Conservation (phyloP, 129 eudicot genomes). For the Flaveria trinervia region DNA sequence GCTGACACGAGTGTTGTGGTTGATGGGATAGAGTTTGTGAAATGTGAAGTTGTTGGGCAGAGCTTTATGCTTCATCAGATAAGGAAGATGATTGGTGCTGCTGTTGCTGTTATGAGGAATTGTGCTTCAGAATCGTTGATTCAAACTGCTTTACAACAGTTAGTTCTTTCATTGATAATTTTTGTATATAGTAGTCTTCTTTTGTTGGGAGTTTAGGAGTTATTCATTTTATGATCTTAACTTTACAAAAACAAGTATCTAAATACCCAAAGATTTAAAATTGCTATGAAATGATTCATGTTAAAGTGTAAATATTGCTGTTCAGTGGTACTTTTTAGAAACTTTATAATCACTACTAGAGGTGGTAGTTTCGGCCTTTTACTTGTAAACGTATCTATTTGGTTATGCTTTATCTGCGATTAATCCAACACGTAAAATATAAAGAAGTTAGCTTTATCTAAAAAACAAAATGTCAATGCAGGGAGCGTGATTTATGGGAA, state of each 20-base stretch:
- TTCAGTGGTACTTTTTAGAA: not conserved
- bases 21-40: conserved; percentile 84
- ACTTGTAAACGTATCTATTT: not conserved
- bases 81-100: conserved; percentile 87
- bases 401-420: not conserved
- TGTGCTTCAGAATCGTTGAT: conserved; percentile 73
- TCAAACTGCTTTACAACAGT: conserved; percentile 63
- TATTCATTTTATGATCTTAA: not conserved
- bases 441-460: not conserved
- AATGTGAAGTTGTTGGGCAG: conserved; percentile 91
- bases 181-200: not conserved
- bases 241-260: not conserved
- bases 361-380: too few relatives aligned
- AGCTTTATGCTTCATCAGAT: conserved; percentile 99
- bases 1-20: conserved; percentile 58
- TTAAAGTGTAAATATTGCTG: not conserved
- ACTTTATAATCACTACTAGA: not conserved
- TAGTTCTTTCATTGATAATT: conserved; percentile 29
- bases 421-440: not conserved
- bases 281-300: not conserved
- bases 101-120: conserved; percentile 86
- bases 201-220: not conserved
- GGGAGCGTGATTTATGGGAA: too few relatives aligned
- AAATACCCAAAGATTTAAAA: not conserved
- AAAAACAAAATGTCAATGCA: not conserved